phyloP scores from a whole-genome alignment of 2,329 filamentous ascomycete genomes.

The Ophiosphaerella narmari region DNA sequence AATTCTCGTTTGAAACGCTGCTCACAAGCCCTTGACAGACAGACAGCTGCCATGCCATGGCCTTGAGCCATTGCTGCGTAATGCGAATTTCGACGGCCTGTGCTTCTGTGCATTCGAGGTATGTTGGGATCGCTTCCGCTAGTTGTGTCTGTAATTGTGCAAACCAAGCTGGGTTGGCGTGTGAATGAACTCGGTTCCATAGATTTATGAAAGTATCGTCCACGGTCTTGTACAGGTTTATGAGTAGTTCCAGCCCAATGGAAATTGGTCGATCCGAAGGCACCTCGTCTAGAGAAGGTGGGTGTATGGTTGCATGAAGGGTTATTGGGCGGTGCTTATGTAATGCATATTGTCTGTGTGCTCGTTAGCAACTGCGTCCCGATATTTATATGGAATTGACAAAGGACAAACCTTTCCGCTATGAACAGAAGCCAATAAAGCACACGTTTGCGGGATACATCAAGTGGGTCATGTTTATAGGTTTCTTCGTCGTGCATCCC shows the following conservation, averaged over 20 bases:
- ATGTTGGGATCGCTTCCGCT: slow-evolving; percentile 58
- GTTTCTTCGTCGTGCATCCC: slow-evolving; percentile 63
- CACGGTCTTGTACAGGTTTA: slow-evolving; percentile 65
- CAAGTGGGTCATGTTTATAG: slow-evolving; percentile 57
- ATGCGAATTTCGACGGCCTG: slow-evolving; percentile 71
- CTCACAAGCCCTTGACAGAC: slow-evolving; percentile 69
- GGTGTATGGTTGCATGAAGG: slow-evolving; percentile 62
- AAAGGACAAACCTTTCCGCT: slow-evolving; percentile 57
- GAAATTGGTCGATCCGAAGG: slow-evolving; percentile 60
- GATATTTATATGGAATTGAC: not conserved
- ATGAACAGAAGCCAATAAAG: slow-evolving; percentile 68
- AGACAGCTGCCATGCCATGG: slow-evolving; percentile 74
- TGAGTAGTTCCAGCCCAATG: slow-evolving; percentile 63
- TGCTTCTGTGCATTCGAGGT: slow-evolving; percentile 64
- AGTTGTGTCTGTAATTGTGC: slow-evolving; percentile 57
- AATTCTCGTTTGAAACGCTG: slow-evolving; percentile 60
- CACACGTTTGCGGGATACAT: slow-evolving; percentile 59
- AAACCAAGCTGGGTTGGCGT: slow-evolving; percentile 54
- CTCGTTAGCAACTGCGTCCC: slow-evolving; percentile 4
- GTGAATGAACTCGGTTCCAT: slow-evolving; percentile 63
- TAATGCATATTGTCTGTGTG: slow-evolving; percentile 63
- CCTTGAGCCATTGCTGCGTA: slow-evolving; percentile 72
- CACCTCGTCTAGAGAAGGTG: slow-evolving; percentile 56
- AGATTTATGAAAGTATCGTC: slow-evolving; percentile 67
- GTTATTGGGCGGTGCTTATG: slow-evolving; percentile 67